These are phyloP conservation scores for Exophiala alcalophila DNA, from an alignment of 2,329 filamentous ascomycete species.

Conservation along the genomic window DNA sequence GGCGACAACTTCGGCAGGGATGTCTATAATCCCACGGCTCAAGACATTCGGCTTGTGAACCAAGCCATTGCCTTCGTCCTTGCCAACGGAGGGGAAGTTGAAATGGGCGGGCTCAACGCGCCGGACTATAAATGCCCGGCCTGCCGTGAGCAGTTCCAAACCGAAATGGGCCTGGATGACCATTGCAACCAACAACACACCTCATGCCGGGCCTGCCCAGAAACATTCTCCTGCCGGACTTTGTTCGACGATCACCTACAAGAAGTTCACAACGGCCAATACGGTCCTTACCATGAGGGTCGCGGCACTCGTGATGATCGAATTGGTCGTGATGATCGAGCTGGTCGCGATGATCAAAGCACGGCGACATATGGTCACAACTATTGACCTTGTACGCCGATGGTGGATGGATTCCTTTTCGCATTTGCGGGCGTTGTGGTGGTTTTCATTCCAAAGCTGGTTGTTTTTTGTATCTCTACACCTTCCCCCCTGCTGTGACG, in stretches of 20 bases:
- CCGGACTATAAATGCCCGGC: conserved; percentile 1
- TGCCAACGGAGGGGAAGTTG: conserved; percentile 13
- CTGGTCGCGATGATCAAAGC: too few species aligned
- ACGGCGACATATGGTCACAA: too few species aligned
- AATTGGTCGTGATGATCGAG: too few species aligned
- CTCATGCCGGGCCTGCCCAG: not conserved
- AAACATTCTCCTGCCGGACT: not conserved
- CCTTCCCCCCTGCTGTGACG: too few species aligned
- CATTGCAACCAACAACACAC: conserved; percentile 2
- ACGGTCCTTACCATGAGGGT: too few species aligned
- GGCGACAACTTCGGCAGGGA: conserved; percentile 2
- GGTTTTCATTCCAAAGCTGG: too few species aligned
- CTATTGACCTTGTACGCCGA: too few species aligned
- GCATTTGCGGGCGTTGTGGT: too few species aligned
- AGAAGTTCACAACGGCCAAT: too few species aligned
- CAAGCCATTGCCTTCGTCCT: conserved; percentile 9
- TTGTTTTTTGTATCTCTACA: too few species aligned
- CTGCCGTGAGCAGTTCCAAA: conserved; percentile 9
- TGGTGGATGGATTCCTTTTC: too few species aligned
- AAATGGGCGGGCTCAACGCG: conserved; percentile 2
- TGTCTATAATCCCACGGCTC: conserved; percentile 1
- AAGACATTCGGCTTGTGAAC: conserved; percentile 11
- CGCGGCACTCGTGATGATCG: too few species aligned
- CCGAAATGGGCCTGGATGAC: not conserved
- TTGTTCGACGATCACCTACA: not conserved